phyloP scores from a whole-genome alignment of 164 flowering plant genomes.

The Santalum album region DNA sequence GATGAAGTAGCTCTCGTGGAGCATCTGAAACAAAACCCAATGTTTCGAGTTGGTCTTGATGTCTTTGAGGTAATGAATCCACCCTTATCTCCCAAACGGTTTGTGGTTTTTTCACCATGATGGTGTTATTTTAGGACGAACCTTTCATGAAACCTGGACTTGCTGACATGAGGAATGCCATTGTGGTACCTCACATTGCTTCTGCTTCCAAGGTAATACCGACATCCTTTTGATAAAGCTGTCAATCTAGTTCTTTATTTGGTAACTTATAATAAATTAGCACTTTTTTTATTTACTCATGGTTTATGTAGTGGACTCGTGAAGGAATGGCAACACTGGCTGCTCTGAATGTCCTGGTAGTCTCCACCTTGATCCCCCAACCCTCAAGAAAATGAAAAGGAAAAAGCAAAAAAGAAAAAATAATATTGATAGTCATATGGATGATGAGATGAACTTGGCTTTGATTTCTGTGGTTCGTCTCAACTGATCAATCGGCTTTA shows the following conservation, averaged over 20 bases:
- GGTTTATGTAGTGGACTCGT: conserved; percentile 83
- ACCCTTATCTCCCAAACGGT: not conserved
- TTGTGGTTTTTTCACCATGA: not conserved
- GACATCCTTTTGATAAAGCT: not conserved
- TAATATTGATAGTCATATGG: too few species aligned
- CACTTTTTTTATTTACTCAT: not conserved
- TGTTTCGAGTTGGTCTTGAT: conserved; percentile 98
- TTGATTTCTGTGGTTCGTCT: too few species aligned
- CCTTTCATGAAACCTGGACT: conserved; percentile 98
- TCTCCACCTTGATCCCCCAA: not conserved
- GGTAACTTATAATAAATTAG: not conserved
- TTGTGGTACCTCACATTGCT: conserved; percentile 94
- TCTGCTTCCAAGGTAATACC: conserved; percentile 89
- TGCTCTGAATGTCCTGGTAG: conserved; percentile 89
- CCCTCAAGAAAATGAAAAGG: not conserved
- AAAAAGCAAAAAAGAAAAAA: too few species aligned
- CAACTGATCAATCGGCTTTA: too few species aligned
- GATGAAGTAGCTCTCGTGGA: conserved; percentile 94
- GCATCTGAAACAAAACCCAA: conserved; percentile 80
- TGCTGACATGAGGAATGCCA: conserved; percentile 82
- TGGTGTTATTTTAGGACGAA: conserved; percentile 54
- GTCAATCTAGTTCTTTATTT: not conserved
- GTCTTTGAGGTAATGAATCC: conserved; percentile 70
- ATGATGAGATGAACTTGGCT: too few species aligned
- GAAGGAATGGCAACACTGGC: conserved; percentile 99